Percentiles rank a stretch among this genome's conserved stretches.
phyloP scores from a whole-genome alignment of 345 rosid genomes.

The Linum tenue region DNA sequence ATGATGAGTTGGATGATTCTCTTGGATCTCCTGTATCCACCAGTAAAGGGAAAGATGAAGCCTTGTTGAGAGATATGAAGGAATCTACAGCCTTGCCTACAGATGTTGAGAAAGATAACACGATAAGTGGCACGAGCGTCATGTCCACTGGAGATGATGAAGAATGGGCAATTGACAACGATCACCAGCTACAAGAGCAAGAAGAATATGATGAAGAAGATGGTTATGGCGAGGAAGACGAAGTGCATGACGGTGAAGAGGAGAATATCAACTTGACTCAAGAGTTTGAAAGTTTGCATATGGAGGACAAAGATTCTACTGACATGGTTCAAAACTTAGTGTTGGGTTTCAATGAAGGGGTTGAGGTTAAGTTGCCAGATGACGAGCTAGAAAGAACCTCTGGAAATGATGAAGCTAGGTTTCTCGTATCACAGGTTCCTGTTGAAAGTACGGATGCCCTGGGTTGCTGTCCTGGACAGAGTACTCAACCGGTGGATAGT shows the following conservation, averaged over 20 bases:
- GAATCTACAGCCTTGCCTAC: conserved; percentile 29
- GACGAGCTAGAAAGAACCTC: conserved; percentile 65
- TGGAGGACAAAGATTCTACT: conserved; percentile 50
- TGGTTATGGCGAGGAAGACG: conserved; percentile 79
- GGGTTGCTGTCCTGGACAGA: conserved; percentile 36
- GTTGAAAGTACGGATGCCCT: conserved; percentile 30
- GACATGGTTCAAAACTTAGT: conserved; percentile 48
- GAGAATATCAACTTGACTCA: conserved; percentile 40
- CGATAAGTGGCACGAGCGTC: conserved; percentile 38
- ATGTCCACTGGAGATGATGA: conserved; percentile 69
- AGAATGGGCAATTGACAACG: conserved; percentile 70
- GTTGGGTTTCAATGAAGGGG: conserved; percentile 80
- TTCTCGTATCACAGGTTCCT: conserved; percentile 34
- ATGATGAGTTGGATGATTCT: conserved; percentile 89
- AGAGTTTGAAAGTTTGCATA: conserved; percentile 50
- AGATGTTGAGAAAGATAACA: conserved; percentile 39
- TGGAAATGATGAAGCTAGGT: conserved; percentile 35
- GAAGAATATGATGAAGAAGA: conserved; percentile 95
- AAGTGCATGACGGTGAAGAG: conserved; percentile 61
- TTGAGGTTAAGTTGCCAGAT: conserved; percentile 71
- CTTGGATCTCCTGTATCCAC: conserved; percentile 47
- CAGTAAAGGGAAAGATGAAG: conserved; percentile 37
- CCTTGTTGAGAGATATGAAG: conserved; percentile 27
- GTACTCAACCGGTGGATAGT: conserved; percentile 28
- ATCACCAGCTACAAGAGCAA: conserved; percentile 65